Conservation (phyloP, 495 filamentous ascomycete genomes). For the Talaromyces trachyspermus region DNA sequence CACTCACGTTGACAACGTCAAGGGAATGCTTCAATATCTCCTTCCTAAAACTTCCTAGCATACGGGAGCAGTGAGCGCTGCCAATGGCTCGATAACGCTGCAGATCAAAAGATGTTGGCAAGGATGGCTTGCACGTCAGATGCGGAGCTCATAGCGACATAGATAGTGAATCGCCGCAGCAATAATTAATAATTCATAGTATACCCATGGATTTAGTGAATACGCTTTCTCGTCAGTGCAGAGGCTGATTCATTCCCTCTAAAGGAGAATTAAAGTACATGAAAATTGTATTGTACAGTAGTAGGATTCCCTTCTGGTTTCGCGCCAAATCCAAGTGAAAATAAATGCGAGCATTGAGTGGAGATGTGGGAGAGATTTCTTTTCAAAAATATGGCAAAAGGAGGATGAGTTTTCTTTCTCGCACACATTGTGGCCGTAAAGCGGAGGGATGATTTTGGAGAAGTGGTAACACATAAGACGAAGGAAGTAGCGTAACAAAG, state of each 20-base stretch:
- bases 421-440: constrained; percentile 1
- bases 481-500: neutral
- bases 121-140: neutral
- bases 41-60: neutral
- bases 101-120: neutral
- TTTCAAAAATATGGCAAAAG: too few relatives aligned
- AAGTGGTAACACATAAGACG: constrained; percentile 7
- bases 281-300: constrained; percentile 4
- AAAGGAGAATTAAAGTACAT: constrained; percentile 7
- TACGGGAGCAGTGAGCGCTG: neutral
- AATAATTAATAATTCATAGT: too few relatives aligned
- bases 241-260: neutral
- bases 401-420: too few relatives aligned
- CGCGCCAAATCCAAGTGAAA: neutral
- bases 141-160: constrained; percentile 2
- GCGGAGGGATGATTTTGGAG: neutral
- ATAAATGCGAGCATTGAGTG: constrained; percentile 5
- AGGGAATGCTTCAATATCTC: neutral
- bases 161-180: too few relatives aligned
- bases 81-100: neutral
- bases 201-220: neutral
- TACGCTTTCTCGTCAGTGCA: neutral
- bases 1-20: neutral
- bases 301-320: neutral
- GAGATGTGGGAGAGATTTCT: constrained; percentile 7